phyloP scores from a whole-genome alignment of 192 early-diverging fungal species.

The Gamsiella multidivaricata region DNA sequence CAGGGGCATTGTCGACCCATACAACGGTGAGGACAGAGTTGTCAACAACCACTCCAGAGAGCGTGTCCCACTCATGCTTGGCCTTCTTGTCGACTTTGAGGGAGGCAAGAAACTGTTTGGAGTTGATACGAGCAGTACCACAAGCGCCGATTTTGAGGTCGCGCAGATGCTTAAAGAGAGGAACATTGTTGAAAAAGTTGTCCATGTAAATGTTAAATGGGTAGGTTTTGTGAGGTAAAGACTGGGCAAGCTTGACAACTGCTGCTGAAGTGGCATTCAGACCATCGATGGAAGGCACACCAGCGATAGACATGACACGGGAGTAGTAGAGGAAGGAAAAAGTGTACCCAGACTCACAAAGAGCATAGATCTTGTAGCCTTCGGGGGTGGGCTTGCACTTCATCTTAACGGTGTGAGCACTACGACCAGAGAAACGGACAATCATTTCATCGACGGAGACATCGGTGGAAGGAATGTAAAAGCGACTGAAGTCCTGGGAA shows the following conservation, averaged over 20 bases:
- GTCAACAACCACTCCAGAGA: constrained; percentile 25
- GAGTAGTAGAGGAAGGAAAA: constrained; percentile 38
- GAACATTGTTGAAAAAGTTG: constrained; percentile 43
- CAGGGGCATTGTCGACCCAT: constrained; percentile 51
- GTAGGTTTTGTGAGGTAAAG: constrained; percentile 10
- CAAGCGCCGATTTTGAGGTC: constrained; percentile 26
- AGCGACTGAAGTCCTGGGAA: constrained; percentile 4
- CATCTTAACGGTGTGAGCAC: constrained; percentile 30
- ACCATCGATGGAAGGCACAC: constrained; percentile 2
- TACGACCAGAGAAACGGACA: constrained; percentile 28
- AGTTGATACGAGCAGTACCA: constrained; percentile 11
- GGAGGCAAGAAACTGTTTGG: background rate
- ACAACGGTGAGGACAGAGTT: constrained; percentile 24
- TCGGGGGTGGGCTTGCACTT: constrained; percentile 44
- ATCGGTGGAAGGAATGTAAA: constrained; percentile 26
- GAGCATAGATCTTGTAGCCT: constrained; percentile 43
- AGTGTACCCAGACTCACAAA: constrained; percentile 48
- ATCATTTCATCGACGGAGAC: constrained; percentile 50
- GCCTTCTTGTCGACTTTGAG: constrained; percentile 12
- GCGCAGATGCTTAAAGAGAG: constrained; percentile 25
- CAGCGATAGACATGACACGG: background rate
- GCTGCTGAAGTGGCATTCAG: constrained; percentile 8
- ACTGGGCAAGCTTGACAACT: constrained; percentile 28
- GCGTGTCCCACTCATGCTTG: constrained; percentile 10
- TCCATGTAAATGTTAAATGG: constrained; percentile 43